Evolutionary conservation across 768 basidiomycete species (phyloP).

Genomic region (Mrakia hoshinonis): DNA sequence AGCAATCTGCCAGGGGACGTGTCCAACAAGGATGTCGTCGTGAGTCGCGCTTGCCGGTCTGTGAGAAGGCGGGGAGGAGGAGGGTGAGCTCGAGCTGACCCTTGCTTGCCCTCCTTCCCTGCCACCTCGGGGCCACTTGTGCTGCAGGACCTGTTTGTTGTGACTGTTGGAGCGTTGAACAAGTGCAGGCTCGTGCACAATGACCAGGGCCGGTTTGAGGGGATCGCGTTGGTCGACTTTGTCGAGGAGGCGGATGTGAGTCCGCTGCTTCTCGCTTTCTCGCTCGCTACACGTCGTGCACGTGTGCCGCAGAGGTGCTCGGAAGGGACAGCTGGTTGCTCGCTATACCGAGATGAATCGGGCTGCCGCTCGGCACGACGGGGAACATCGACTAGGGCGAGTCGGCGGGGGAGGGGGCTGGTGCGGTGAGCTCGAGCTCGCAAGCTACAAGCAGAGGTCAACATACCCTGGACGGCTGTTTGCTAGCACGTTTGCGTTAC

Average conservation of each 20-base stretch:
- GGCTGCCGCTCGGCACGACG: no score
- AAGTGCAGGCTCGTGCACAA: not conserved
- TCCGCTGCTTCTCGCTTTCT: not conserved
- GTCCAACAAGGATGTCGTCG: not conserved
- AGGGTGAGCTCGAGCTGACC: not conserved
- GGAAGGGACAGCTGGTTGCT: not conserved
- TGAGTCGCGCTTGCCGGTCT: not conserved
- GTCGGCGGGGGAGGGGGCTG: no score
- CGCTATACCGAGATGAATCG: not conserved
- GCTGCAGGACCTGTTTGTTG: not conserved
- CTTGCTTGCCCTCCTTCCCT: not conserved
- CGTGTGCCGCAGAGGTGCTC: not conserved
- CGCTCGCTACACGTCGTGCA: not conserved
- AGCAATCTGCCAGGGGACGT: not conserved
- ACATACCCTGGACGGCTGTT: no score
- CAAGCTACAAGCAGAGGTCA: no score
- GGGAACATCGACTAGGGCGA: no score
- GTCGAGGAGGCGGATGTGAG: not conserved
- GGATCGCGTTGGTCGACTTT: not conserved
- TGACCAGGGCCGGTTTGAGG: not conserved
- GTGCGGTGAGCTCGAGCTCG: no score
- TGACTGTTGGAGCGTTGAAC: not conserved
- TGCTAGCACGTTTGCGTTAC: no score
- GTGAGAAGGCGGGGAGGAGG: not conserved
- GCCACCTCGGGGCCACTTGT: no score